Evolutionary conservation across 306 rosid species (phyloP).

Genomic region (Gastrolobium villosum): DNA sequence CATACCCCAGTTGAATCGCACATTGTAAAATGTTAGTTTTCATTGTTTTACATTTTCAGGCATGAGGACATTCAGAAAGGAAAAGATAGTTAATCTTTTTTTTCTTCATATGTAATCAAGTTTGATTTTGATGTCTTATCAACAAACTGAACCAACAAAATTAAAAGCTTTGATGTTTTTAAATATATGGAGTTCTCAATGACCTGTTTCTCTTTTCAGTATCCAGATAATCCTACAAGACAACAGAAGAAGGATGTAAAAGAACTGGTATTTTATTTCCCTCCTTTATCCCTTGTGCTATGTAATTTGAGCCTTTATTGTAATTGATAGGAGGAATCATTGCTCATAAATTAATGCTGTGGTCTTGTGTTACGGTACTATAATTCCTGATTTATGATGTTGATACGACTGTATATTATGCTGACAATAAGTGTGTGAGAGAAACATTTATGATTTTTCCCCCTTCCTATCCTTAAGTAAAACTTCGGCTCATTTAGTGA

Average conservation of each 20-base stretch:
- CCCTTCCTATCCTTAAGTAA: background rate
- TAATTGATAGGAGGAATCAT: slow-evolving; percentile 33
- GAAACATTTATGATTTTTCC: background rate
- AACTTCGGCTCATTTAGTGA: background rate
- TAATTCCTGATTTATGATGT: slow-evolving; percentile 14
- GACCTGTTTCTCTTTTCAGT: slow-evolving; percentile 59
- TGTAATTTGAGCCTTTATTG: slow-evolving; percentile 25
- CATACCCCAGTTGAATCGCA: background rate
- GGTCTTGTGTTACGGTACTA: slow-evolving; percentile 7
- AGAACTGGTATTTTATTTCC: slow-evolving; percentile 73
- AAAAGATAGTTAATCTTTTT: slow-evolving; percentile 5
- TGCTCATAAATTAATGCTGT: slow-evolving; percentile 18
- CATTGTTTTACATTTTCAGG: slow-evolving; percentile 1
- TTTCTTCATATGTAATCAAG: background rate
- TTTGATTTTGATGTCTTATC: slow-evolving; percentile 14
- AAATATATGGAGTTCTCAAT: slow-evolving; percentile 18
- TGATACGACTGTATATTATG: slow-evolving; percentile 12
- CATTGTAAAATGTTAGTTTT: slow-evolving; percentile 3
- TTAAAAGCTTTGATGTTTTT: slow-evolving; percentile 1
- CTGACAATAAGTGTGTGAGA: slow-evolving; percentile 14
- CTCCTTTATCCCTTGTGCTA: slow-evolving; percentile 20
- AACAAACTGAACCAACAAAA: slow-evolving; percentile 14
- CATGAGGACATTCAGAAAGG: slow-evolving; percentile 8
- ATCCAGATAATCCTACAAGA: slow-evolving; percentile 95
- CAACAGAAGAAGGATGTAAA: slow-evolving; percentile 96